Conservation (phyloP, 2,329 filamentous ascomycete genomes). For the Trichoderma sp. region DNA sequence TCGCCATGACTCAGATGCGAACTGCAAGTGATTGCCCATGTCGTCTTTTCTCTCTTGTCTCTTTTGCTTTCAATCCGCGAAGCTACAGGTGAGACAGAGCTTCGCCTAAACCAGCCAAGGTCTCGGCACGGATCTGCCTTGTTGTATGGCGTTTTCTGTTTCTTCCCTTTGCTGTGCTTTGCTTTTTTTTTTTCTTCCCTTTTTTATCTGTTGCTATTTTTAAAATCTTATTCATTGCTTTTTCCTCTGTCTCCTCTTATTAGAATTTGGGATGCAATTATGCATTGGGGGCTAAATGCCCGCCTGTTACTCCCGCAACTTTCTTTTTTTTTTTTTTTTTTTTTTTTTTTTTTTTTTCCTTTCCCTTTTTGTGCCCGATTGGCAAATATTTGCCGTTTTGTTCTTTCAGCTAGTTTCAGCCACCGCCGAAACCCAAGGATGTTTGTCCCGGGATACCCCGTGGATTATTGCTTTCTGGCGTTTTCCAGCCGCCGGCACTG, state of each 20-base stretch:
- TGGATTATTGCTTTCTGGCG: background rate
- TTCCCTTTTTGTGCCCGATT: background rate
- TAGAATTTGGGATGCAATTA: too few species aligned
- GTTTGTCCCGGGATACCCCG: slow-evolving; percentile 8
- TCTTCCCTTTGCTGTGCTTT: background rate
- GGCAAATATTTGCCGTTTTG: background rate
- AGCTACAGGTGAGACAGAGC: background rate
- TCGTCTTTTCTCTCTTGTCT: background rate
- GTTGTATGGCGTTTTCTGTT: background rate
- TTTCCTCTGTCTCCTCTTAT: background rate
- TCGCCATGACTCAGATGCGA: slow-evolving; percentile 21
- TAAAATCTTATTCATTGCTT: background rate
- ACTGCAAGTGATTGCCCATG: slow-evolving; percentile 6
- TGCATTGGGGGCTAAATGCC: background rate
- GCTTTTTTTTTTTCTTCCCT: background rate
- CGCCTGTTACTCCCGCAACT: background rate
- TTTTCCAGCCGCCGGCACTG: background rate
- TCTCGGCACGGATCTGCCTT: slow-evolving; percentile 10
- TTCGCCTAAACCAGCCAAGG: background rate
- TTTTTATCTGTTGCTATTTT: slow-evolving; percentile 1
- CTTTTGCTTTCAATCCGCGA: background rate
- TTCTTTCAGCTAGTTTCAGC: background rate
- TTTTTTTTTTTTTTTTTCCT: too few species aligned
- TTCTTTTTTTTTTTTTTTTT: too few species aligned
- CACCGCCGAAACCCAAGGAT: background rate